phyloP scores from a whole-genome alignment of 2,329 filamentous ascomycete species.

The Eurotiales sp. region DNA sequence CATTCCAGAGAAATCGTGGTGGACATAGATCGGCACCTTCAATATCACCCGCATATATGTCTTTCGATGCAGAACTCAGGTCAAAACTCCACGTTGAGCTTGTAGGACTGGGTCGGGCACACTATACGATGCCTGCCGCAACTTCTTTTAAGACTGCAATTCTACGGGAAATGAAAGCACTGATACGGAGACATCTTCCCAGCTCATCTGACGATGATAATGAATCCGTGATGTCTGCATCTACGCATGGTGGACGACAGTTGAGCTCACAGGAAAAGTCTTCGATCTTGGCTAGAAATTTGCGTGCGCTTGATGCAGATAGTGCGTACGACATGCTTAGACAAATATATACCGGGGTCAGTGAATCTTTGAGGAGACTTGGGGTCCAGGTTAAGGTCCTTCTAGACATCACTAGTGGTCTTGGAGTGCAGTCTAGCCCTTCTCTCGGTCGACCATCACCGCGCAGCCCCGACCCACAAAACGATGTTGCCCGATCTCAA shows the following conservation, averaged over 20 bases:
- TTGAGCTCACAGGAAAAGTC: constrained; percentile 85
- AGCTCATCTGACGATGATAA: constrained; percentile 93
- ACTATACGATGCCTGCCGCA: constrained; percentile 76
- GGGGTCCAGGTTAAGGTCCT: constrained; percentile 91
- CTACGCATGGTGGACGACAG: constrained; percentile 68
- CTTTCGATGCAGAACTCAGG: constrained; percentile 67
- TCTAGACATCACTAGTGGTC: constrained; percentile 79
- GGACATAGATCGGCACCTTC: constrained; percentile 64
- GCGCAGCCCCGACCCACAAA: constrained; percentile 44
- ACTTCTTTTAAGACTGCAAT: constrained; percentile 78
- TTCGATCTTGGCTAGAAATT: constrained; percentile 77
- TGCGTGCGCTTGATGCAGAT: constrained; percentile 75
- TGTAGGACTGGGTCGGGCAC: constrained; percentile 74
- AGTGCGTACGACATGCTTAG: constrained; percentile 81
- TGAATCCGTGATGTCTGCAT: constrained; percentile 81
- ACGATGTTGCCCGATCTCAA: constrained; percentile 34
- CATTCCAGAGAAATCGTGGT: constrained; percentile 69
- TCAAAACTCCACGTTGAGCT: constrained; percentile 67
- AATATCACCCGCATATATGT: constrained; percentile 73
- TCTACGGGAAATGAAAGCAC: constrained; percentile 76
- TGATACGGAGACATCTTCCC: constrained; percentile 81
- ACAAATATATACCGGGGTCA: constrained; percentile 80
- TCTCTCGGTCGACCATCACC: constrained; percentile 45
- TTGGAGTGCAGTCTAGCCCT: constrained; percentile 31
- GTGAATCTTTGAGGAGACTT: constrained; percentile 79